A percentile compares a stretch with the other conserved stretches of the same genome.
Conservation (phyloP, 2,329 filamentous ascomycete genomes). For the Colletotrichum camelliae region DNA sequence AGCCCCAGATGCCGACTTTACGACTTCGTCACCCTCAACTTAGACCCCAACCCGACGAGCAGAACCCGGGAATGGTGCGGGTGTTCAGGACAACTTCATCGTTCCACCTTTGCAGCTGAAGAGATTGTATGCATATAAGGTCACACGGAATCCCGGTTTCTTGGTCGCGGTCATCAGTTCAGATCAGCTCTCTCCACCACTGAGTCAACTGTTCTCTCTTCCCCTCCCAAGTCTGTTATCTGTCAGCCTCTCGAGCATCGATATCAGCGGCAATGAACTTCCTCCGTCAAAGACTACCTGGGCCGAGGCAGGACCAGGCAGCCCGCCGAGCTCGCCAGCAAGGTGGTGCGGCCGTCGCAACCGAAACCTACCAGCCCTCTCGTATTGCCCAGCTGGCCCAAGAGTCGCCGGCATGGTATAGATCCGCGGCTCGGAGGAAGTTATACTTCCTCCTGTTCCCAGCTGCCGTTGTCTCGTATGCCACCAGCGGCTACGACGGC, state of each 20-base stretch:
- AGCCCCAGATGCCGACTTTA: not conserved
- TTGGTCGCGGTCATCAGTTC: not conserved
- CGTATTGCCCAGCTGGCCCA: constrained; percentile 31
- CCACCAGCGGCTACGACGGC: constrained; percentile 54
- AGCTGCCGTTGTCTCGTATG: constrained; percentile 38
- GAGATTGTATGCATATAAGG: not conserved
- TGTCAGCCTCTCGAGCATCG: not conserved
- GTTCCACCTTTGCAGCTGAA: not conserved
- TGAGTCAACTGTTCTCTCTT: not conserved
- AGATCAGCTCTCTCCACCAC: not conserved
- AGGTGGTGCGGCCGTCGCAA: not conserved
- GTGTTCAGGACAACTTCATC: not conserved
- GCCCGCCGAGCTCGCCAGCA: constrained; percentile 25
- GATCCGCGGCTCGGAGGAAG: constrained; percentile 30
- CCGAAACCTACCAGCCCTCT: constrained; percentile 27
- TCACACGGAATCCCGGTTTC: not conserved
- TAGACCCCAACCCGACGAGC: not conserved
- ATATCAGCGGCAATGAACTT: constrained; percentile 23
- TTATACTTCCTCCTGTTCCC: constrained; percentile 39
- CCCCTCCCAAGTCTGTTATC: not conserved
- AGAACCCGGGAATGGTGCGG: not conserved
- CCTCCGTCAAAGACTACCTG: constrained; percentile 29
- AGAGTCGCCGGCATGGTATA: constrained; percentile 33
- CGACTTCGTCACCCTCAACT: not conserved
- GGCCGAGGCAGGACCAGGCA: constrained; percentile 28